phyloP scores from a whole-genome alignment of 345 rosid genomes.

The Gossypioides kirkii region DNA sequence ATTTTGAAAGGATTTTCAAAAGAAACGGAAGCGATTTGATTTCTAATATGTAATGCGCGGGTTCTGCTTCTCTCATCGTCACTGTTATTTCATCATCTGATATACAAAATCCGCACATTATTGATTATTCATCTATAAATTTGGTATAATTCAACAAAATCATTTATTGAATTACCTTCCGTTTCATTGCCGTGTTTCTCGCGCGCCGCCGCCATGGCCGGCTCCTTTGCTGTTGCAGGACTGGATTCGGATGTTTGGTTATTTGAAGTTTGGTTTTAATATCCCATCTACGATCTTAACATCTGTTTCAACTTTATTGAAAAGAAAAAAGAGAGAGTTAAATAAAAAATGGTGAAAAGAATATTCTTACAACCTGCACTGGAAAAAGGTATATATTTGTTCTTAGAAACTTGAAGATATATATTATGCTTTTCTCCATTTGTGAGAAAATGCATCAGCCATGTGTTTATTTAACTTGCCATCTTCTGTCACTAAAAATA shows the following conservation, averaged over 20 bases:
- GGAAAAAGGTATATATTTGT: background rate
- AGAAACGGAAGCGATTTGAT: background rate
- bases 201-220: background rate
- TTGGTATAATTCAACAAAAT: too few species aligned
- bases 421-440: background rate
- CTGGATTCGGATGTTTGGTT: too few species aligned
- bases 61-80: background rate
- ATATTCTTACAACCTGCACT: background rate
- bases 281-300: too few species aligned
- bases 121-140: background rate
- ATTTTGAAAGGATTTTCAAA: background rate
- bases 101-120: too few species aligned
- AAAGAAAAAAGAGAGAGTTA: background rate
- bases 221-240: background rate
- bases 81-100: too few species aligned
- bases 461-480: too few species aligned
- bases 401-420: background rate
- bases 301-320: too few species aligned
- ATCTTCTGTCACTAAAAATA: too few species aligned
- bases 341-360: background rate
- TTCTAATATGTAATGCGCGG: background rate
- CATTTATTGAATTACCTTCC: too few species aligned
- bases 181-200: too few species aligned
- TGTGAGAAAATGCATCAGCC: background rate
- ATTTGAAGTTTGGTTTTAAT: background rate